These are phyloP conservation scores for Nitzschia sp. DNA, from an alignment of 108 stramenopile species.

Conservation along the genomic window DNA sequence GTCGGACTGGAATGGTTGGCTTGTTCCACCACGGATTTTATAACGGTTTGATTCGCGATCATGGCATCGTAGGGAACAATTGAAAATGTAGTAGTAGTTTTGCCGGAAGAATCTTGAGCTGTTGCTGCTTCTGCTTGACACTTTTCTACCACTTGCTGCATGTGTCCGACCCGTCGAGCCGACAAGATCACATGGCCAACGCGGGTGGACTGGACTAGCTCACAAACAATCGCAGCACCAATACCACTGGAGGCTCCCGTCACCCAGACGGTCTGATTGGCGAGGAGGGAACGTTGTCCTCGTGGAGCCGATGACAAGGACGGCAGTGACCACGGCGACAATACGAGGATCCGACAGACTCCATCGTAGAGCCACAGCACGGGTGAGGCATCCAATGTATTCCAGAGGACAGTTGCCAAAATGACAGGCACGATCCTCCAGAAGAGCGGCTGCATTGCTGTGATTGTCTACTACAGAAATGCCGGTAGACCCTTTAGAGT, in stretches of 20 bases:
- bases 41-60: neutral
- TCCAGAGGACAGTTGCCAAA: no score
- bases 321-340: neutral
- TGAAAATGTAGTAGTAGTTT: conserved; percentile 5
- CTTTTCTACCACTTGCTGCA: conserved; percentile 18
- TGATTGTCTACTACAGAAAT: no score
- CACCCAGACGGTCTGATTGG: conserved; percentile 38
- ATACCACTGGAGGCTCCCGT: conserved; percentile 48
- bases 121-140: conserved; percentile 7
- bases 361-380: neutral
- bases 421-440: no score
- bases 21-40: neutral
- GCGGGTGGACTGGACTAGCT: neutral
- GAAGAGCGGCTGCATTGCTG: no score
- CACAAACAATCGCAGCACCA: conserved; percentile 35
- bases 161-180: conserved; percentile 15
- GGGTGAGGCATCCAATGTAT: conserved; percentile 9
- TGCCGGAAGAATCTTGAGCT: neutral
- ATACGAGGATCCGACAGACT: neutral
- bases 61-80: conserved; percentile 21
- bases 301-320: neutral
- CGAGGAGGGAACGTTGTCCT: neutral
- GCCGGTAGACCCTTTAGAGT: no score
- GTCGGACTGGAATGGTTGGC: neutral
- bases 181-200: conserved; percentile 35